phyloP scores from a whole-genome alignment of 2,329 filamentous ascomycete species.

The Apiospora aurea region DNA sequence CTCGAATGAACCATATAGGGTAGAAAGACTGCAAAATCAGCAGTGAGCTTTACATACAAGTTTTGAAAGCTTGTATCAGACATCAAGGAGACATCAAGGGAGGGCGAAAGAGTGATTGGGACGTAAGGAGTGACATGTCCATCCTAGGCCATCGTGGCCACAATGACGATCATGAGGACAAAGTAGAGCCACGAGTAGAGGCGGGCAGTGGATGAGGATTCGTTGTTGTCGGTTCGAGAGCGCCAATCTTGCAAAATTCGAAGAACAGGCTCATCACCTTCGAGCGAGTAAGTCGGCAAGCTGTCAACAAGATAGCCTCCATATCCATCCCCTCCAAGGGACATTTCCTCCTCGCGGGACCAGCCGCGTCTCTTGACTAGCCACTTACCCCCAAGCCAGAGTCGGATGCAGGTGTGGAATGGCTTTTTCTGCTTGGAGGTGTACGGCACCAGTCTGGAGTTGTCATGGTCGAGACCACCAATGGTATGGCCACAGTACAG shows the following conservation, averaged over 20 bases:
- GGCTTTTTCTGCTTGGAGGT: conserved; percentile 56
- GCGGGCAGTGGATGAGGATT: neutral
- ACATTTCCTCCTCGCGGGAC: conserved; percentile 47
- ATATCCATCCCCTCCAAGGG: conserved; percentile 51
- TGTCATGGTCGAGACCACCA: conserved; percentile 52
- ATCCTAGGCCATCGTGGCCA: neutral
- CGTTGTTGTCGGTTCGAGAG: neutral
- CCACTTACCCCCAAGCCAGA: conserved; percentile 52
- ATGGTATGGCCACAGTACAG: conserved; percentile 51
- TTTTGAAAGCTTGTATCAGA: conserved; percentile 18
- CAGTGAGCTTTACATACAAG: conserved; percentile 7
- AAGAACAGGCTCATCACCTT: neutral
- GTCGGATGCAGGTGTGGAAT: conserved; percentile 52
- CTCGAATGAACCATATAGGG: neutral
- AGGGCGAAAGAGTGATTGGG: neutral
- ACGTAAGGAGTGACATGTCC: neutral
- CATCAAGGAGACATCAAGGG: conserved; percentile 1
- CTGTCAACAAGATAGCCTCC: conserved; percentile 48
- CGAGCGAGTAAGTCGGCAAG: conserved; percentile 28
- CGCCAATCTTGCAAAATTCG: neutral
- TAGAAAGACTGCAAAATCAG: conserved; percentile 16
- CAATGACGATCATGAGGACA: neutral
- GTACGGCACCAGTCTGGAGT: conserved; percentile 54
- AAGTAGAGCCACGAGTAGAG: conserved; percentile 11
- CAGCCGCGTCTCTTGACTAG: conserved; percentile 51